phyloP scores from a whole-genome alignment of 352 stramenopile genomes.

The Phytopythium cucurbitacearum region DNA sequence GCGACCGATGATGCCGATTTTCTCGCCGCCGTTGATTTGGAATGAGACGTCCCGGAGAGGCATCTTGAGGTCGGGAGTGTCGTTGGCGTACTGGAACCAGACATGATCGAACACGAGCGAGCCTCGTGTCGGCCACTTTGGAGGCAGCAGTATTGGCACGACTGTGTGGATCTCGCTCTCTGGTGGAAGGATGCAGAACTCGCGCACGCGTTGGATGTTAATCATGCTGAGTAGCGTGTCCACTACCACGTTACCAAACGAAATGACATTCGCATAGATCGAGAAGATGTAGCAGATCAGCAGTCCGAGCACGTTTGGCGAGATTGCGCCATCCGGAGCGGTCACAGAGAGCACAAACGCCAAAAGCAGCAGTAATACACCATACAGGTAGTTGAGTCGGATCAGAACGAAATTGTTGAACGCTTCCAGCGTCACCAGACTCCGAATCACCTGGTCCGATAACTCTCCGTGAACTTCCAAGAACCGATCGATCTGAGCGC shows the following conservation, averaged over 20 bases:
- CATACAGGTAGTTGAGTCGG: constrained; percentile 25
- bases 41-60: constrained; percentile 46
- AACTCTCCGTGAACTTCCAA: constrained; percentile 22
- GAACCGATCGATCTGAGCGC: constrained; percentile 21
- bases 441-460: constrained; percentile 27
- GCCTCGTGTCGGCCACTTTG: constrained; percentile 19
- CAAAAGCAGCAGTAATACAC: constrained; percentile 16
- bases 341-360: constrained; percentile 28
- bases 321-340: constrained; percentile 20
- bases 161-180: constrained; percentile 16
- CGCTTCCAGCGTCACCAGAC: constrained; percentile 12
- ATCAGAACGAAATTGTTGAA: constrained; percentile 33
- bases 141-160: constrained; percentile 13
- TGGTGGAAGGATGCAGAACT: constrained; percentile 30
- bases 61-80: neutral
- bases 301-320: constrained; percentile 26
- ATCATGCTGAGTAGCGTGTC: constrained; percentile 19
- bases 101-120: constrained; percentile 33
- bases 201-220: constrained; percentile 38
- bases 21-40: constrained; percentile 35
- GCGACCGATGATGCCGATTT: constrained; percentile 55
- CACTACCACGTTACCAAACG: constrained; percentile 20
- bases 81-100: constrained; percentile 40
- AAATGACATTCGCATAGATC: constrained; percentile 36
- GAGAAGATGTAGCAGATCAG: constrained; percentile 43